Conservation (phyloP, 2,329 filamentous ascomycete species). For the Cladorrhinum sp. region DNA sequence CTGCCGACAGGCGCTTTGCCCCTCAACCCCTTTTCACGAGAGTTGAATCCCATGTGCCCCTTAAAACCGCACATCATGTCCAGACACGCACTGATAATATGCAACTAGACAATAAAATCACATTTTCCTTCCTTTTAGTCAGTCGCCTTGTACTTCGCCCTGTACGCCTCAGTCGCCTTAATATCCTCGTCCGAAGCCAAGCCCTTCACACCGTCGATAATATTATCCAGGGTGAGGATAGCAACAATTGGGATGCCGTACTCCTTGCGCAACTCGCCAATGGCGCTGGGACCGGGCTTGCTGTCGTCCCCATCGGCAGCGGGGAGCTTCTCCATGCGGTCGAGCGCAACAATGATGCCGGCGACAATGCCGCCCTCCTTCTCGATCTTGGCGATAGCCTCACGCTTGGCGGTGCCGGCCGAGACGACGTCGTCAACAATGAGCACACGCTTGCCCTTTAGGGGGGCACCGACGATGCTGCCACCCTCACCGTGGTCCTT, state of each 20-base stretch:
- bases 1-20: background rate
- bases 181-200: constrained; percentile 62
- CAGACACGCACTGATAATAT: background rate
- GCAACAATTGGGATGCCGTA: constrained; percentile 79
- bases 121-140: constrained; percentile 39
- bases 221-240: constrained; percentile 80
- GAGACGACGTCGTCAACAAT: constrained; percentile 98
- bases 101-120: background rate
- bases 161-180: constrained; percentile 70
- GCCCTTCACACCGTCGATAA: constrained; percentile 66
- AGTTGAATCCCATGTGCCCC: background rate
- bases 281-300: constrained; percentile 71
- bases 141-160: constrained; percentile 60
- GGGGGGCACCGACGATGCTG: constrained; percentile 80
- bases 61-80: background rate
- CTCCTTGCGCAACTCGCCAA: constrained; percentile 81
- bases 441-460: constrained; percentile 81
- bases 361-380: constrained; percentile 80
- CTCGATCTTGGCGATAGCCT: constrained; percentile 86
- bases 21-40: background rate
- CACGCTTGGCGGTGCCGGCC: constrained; percentile 87
- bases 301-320: constrained; percentile 62
- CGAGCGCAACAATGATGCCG: constrained; percentile 84
- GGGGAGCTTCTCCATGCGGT: constrained; percentile 80
- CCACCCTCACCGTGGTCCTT: constrained; percentile 96